Base-by-base conservation (phyloP, 768 basidiomycete genomes). In the Rhizopogon sp. region DNA sequence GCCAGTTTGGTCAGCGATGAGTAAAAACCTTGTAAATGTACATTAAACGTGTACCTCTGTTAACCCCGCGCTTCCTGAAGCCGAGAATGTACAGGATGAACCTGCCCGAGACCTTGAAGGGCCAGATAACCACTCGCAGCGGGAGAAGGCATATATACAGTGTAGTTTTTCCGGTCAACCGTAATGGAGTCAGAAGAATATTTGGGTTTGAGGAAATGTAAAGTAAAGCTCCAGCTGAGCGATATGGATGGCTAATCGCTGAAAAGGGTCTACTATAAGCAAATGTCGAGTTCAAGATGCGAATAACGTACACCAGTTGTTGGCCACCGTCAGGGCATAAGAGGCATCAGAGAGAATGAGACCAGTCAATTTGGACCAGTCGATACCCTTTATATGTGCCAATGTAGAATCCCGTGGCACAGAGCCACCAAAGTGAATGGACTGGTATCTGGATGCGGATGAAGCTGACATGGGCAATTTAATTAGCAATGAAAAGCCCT, bases 371-470 rank as follows among this genome's bases (percentile, higher is more conserved):
- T 8, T 20, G 31, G 17, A 14, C 46, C 31, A 47, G 17, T 33
- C 7, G 6, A 47, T 47, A n/a, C n/a, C n/a, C n/a, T n/a, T n/a
- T n/a, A n/a, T n/a, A n/a, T n/a, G n/a, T n/a, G n/a, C n/a, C n/a
- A n/a, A 58, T 16, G 3, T 5, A 13, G 55, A 58, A 28, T 25
- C 17, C 20, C 20, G 54, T n/a, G 39, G 42, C 7, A 58, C 39
- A 37, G 50, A 43, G 9, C 56, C 56, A 28, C 31, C 56, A 9
- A 44, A 50, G 33, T 5, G n/a, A 25, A 6, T 7, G 31, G 54
- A 49, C 47, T 56, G 56, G 35, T 56, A 58, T 14, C 22, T 29
- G 2, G 56, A 51, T 43, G 56, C 56, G 10, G 39, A 6, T 2
- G 56, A 56, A 28, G 11, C 56, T 58, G 16, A 9, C 1, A 22